Conservation (phyloP, 2,329 filamentous ascomycete genomes). For the Colletotrichum sp. region DNA sequence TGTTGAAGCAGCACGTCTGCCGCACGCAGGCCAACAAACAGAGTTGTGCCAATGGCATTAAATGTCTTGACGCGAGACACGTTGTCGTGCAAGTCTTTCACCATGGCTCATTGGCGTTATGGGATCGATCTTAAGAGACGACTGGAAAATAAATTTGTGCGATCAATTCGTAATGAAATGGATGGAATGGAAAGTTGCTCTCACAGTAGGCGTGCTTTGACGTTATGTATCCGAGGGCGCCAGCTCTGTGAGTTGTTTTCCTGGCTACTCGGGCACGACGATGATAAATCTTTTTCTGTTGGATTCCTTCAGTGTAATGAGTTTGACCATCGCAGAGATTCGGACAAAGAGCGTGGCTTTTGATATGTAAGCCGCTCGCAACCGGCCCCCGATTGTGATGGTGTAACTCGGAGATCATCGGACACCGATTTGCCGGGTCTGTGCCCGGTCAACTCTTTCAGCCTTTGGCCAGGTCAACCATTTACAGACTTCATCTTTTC, state of each 20-base stretch:
- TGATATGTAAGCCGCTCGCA: neutral
- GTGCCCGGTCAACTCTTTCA: too few species aligned
- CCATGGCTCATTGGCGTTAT: neutral
- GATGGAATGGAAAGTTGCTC: neutral
- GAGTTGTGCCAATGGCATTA: neutral
- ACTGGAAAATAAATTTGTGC: too few species aligned
- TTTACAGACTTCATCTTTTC: neutral
- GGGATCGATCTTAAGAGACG: accelerated
- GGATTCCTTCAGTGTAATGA: neutral
- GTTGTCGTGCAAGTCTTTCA: neutral
- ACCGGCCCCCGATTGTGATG: neutral
- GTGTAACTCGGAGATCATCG: neutral
- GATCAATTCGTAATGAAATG: neutral
- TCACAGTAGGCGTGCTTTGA: too few species aligned
- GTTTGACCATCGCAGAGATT: accelerated
- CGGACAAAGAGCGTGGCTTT: neutral
- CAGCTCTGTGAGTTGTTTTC: too few species aligned
- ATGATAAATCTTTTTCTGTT: neutral
- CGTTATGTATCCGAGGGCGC: too few species aligned
- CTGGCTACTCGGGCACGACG: too few species aligned
- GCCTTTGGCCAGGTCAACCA: too few species aligned
- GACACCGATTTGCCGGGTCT: neutral
- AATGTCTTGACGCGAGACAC: neutral
- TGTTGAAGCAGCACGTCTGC: neutral
- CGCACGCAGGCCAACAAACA: neutral